Conservation (phyloP, 2,329 filamentous ascomycete genomes). For the Hypoxylon sp. region DNA sequence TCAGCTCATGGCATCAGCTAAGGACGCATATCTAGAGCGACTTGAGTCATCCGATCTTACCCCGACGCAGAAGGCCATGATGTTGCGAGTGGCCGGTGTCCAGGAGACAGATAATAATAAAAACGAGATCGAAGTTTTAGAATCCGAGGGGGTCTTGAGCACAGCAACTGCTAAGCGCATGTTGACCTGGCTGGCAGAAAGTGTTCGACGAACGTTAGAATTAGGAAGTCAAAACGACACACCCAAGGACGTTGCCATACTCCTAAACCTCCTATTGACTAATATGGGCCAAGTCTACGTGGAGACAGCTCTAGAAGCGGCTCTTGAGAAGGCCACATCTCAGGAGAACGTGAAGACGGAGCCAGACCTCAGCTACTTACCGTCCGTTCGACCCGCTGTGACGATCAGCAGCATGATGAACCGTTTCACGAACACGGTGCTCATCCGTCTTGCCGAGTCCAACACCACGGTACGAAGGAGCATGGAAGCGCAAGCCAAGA, state of each 20-base stretch:
- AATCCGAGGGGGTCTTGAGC: slow-evolving; percentile 88
- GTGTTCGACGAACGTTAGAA: slow-evolving; percentile 90
- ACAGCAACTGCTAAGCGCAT: slow-evolving; percentile 95
- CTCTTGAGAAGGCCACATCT: slow-evolving; percentile 78
- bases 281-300: slow-evolving; percentile 89
- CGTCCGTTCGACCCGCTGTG: slow-evolving; percentile 83
- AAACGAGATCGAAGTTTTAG: slow-evolving; percentile 90
- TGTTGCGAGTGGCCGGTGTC: slow-evolving; percentile 89
- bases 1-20: slow-evolving; percentile 87
- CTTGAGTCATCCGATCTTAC: slow-evolving; percentile 92
- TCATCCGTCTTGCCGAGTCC: slow-evolving; percentile 88
- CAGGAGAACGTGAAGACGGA: slow-evolving; percentile 87
- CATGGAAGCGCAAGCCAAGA: slow-evolving; percentile 86
- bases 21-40: slow-evolving; percentile 91
- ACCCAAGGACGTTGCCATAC: slow-evolving; percentile 90
- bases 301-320: slow-evolving; percentile 77
- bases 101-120: slow-evolving; percentile 82
- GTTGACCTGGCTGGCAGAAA: slow-evolving; percentile 97
- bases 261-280: slow-evolving; percentile 85
- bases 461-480: slow-evolving; percentile 92
- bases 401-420: slow-evolving; percentile 94
- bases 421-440: slow-evolving; percentile 89
- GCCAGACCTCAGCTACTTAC: slow-evolving; percentile 88
- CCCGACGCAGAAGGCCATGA: slow-evolving; percentile 88
- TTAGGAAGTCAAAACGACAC: slow-evolving; percentile 90